These are phyloP conservation scores for Chaetomium sp. DNA, from an alignment of 2,329 filamentous ascomycete genomes.

Conservation along the genomic window DNA sequence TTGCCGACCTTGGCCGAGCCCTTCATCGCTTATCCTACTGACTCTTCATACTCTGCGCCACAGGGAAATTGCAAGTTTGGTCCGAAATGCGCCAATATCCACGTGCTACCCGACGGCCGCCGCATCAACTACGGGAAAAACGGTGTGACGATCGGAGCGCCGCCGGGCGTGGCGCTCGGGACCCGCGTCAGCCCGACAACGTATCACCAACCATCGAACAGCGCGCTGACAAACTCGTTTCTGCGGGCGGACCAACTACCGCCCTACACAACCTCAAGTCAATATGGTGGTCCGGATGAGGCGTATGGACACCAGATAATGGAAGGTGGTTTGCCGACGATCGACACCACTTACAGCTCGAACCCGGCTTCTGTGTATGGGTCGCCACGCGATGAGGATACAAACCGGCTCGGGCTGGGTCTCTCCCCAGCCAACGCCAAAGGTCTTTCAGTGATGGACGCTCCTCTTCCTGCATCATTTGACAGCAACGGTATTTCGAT, in stretches of 20 bases:
- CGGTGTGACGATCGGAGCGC: constrained; percentile 57
- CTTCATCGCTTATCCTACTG: constrained; percentile 13
- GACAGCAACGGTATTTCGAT: constrained; percentile 94
- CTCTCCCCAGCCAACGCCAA: constrained; percentile 69
- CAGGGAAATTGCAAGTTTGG: constrained; percentile 99
- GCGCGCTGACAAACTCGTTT: constrained; percentile 67
- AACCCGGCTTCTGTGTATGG: constrained; percentile 62
- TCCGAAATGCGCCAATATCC: constrained; percentile 92
- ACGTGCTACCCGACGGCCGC: constrained; percentile 88
- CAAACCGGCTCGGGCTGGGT: constrained; percentile 57
- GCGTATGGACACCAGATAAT: constrained; percentile 37
- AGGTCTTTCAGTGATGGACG: constrained; percentile 83
- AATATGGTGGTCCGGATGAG: constrained; percentile 38
- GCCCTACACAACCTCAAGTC: constrained; percentile 39
- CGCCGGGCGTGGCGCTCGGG: constrained; percentile 51
- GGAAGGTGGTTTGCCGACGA: constrained; percentile 50
- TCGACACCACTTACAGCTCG: constrained; percentile 53
- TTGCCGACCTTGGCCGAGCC: constrained; percentile 3
- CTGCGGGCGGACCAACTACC: constrained; percentile 52
- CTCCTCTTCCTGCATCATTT: constrained; percentile 86
- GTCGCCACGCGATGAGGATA: constrained; percentile 66
- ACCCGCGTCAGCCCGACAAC: constrained; percentile 61
- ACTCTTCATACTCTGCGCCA: constrained; percentile 15
- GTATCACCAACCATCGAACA: constrained; percentile 59
- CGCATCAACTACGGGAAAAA: constrained; percentile 76